Evolutionary conservation across 2,329 filamentous ascomycete genomes (phyloP).

Genomic region (Phialocephala sp.): DNA sequence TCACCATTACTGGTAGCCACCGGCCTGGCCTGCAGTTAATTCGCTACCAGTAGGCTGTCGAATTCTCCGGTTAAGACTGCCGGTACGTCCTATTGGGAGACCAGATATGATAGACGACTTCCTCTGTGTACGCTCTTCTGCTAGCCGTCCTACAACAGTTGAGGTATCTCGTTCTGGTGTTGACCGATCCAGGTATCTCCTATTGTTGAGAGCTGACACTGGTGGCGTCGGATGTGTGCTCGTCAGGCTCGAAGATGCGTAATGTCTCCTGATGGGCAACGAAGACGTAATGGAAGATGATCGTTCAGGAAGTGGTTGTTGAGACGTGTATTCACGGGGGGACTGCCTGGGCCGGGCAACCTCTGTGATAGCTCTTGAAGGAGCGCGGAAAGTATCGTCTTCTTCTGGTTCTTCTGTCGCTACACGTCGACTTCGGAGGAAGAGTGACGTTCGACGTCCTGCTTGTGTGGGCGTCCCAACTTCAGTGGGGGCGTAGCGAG

Average conservation of each 20-base stretch:
- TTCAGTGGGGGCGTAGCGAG: slow-evolving; percentile 40
- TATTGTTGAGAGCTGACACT: slow-evolving; percentile 28
- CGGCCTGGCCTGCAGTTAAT: slow-evolving; percentile 30
- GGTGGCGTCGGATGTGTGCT: slow-evolving; percentile 32
- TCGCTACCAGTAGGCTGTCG: slow-evolving; percentile 31
- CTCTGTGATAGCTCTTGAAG: slow-evolving; percentile 66
- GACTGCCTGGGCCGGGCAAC: slow-evolving; percentile 46
- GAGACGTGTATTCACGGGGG: slow-evolving; percentile 49
- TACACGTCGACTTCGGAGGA: slow-evolving; percentile 46
- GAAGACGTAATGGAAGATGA: slow-evolving; percentile 48
- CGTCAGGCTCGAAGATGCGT: slow-evolving; percentile 53
- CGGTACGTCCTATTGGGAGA: slow-evolving; percentile 33
- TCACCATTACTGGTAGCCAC: slow-evolving; percentile 31
- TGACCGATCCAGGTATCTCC: slow-evolving; percentile 39
- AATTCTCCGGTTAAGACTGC: slow-evolving; percentile 34
- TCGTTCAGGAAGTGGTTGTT: slow-evolving; percentile 46
- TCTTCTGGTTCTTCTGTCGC: slow-evolving; percentile 43
- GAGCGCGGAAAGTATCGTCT: slow-evolving; percentile 57
- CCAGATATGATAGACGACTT: slow-evolving; percentile 37
- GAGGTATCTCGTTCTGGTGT: slow-evolving; percentile 42
- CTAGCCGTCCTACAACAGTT: slow-evolving; percentile 31
- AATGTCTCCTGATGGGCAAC: slow-evolving; percentile 59
- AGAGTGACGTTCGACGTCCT: slow-evolving; percentile 59
- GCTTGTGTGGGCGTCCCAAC: slow-evolving; percentile 50
- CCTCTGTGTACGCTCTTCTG: slow-evolving; percentile 38